Conservation (phyloP, 139 green algal genomes). For the Chlorella ohadii region DNA sequence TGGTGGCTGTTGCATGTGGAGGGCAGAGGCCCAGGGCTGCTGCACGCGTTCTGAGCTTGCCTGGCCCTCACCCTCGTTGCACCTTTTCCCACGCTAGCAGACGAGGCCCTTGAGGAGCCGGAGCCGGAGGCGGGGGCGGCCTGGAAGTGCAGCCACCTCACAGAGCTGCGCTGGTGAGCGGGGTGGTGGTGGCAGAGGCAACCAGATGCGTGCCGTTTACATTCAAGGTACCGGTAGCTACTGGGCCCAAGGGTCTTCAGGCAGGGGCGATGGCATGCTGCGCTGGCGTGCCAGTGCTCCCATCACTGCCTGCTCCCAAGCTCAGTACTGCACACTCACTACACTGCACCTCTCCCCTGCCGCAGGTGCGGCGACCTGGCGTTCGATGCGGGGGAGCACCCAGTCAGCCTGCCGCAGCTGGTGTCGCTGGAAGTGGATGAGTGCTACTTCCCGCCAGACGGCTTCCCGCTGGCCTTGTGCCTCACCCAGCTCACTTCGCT, state of each 20-base stretch:
- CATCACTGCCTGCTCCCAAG: too few species aligned
- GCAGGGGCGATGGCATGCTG: too few species aligned
- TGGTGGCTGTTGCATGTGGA: not conserved
- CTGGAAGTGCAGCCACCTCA: slow-evolving; percentile 16
- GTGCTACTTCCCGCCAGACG: slow-evolving; percentile 3
- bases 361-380: slow-evolving; percentile 12
- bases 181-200: too few species aligned
- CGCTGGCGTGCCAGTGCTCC: too few species aligned
- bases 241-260: too few species aligned
- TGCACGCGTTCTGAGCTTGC: too few species aligned
- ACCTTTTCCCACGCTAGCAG: not conserved
- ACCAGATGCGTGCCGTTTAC: too few species aligned
- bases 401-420: slow-evolving; percentile 5
- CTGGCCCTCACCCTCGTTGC: not conserved
- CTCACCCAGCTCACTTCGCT: slow-evolving; percentile 16
- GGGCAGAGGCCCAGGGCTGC: too few species aligned
- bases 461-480: slow-evolving; percentile 1
- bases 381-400: slow-evolving; percentile 14
- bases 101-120: not conserved
- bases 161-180: slow-evolving; percentile 21
- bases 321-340: too few species aligned
- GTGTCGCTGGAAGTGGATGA: slow-evolving; percentile 29
- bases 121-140: not conserved
- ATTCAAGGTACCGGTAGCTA: too few species aligned
- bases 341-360: too few species aligned